A percentile compares a stretch with the other conserved stretches of the same genome.
phyloP scores from a whole-genome alignment of 108 stramenopile species.

The Skeletonema marinoi region DNA sequence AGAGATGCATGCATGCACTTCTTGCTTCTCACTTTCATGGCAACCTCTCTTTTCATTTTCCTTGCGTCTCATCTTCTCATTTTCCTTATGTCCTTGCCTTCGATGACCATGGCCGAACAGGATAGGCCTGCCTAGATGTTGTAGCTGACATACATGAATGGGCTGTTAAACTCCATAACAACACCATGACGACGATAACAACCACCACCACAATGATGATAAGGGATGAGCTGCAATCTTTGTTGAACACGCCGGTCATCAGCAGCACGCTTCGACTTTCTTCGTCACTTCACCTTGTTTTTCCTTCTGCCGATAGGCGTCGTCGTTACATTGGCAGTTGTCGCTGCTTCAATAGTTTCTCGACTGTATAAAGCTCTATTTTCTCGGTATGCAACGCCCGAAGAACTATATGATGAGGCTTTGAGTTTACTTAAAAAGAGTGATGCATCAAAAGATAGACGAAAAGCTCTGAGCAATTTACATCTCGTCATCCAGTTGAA shows the following conservation, averaged over 20 bases:
- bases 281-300: slow-evolving; percentile 16
- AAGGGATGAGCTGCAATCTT: neutral
- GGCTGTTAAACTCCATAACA: no score
- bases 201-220: neutral
- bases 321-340: slow-evolving; percentile 6
- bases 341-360: neutral
- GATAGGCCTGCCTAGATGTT: no score
- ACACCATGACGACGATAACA: no score
- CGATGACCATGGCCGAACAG: no score
- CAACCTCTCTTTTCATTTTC: no score
- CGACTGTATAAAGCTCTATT: neutral
- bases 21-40: no score
- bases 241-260: neutral
- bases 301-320: slow-evolving; percentile 21
- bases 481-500: slow-evolving; percentile 18
- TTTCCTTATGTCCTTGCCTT: no score
- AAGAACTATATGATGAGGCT: slow-evolving; percentile 28
- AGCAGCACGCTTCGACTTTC: slow-evolving; percentile 14
- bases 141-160: no score
- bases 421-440: slow-evolving; percentile 6
- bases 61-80: no score
- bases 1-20: no score
- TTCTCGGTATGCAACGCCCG: slow-evolving; percentile 21
- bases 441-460: neutral
- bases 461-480: slow-evolving; percentile 18